These are phyloP conservation scores for Leucocoprinus leucothites DNA, from an alignment of 768 basidiomycete genomes.

Conservation along the genomic window DNA sequence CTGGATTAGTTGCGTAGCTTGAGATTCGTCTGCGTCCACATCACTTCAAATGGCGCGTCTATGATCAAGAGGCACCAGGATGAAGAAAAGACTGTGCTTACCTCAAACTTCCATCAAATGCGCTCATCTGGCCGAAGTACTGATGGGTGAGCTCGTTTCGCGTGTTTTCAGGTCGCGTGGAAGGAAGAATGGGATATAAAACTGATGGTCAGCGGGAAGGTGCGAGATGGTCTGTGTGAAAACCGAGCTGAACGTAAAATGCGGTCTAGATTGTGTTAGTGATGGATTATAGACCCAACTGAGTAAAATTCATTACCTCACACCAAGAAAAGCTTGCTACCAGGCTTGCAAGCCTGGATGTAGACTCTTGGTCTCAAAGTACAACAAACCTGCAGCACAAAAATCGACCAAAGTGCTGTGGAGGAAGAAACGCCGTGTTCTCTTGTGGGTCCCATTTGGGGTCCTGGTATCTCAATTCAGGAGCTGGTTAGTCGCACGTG, in stretches of 20 bases:
- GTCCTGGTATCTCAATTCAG: background rate
- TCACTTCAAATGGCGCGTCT: slow-evolving; percentile 29
- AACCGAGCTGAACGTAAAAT: slow-evolving; percentile 3
- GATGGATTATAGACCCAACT: background rate
- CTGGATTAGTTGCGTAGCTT: slow-evolving; percentile 44
- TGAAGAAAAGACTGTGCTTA: slow-evolving; percentile 1
- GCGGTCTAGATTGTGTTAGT: background rate
- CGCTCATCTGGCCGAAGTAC: slow-evolving; percentile 28
- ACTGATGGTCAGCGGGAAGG: background rate
- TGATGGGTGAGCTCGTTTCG: background rate
- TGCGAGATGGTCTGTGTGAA: background rate
- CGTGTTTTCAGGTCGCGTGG: background rate
- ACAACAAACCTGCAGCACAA: background rate
- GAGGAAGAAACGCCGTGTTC: background rate
- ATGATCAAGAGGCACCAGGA: background rate
- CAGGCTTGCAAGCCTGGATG: background rate
- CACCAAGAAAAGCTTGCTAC: background rate
- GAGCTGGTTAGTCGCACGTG: slow-evolving; percentile 14
- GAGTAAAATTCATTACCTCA: background rate
- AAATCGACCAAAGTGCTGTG: background rate
- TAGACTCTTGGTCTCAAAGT: background rate
- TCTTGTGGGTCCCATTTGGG: background rate
- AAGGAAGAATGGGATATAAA: background rate
- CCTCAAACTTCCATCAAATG: slow-evolving; percentile 25
- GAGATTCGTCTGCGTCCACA: slow-evolving; percentile 36